A percentile compares a stretch with the other conserved stretches of the same genome.
These are phyloP conservation scores for Lactarius quietus DNA, from an alignment of 768 basidiomycete species.

Conservation along the genomic window DNA sequence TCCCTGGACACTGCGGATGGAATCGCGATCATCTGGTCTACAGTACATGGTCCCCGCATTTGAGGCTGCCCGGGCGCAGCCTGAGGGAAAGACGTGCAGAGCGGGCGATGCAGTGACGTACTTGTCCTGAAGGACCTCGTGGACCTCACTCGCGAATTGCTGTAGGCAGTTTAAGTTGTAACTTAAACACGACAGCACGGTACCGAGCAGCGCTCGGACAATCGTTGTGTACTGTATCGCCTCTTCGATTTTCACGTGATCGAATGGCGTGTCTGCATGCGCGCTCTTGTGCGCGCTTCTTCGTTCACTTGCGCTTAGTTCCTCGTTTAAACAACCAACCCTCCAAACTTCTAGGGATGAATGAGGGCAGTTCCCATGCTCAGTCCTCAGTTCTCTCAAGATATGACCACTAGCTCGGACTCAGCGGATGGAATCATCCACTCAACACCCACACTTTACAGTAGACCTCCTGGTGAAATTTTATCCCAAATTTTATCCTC, in stretches of 20 bases:
- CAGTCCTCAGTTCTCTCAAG: neutral
- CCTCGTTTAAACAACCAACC: too few relatives aligned
- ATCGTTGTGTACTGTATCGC: too few relatives aligned
- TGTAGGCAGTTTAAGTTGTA: too few relatives aligned
- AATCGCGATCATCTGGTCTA: slow-evolving; percentile 46
- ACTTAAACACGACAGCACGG: slow-evolving; percentile 42
- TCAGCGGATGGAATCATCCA: neutral
- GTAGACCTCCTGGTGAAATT: too few relatives aligned
- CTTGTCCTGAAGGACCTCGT: too few relatives aligned
- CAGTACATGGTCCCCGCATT: too few relatives aligned
- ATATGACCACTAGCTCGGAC: neutral
- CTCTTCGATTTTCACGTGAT: slow-evolving; percentile 28
- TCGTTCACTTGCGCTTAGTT: too few relatives aligned
- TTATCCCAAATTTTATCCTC: too few relatives aligned
- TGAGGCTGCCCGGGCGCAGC: slow-evolving; percentile 32
- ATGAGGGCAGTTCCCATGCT: neutral
- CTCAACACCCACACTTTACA: too few relatives aligned
- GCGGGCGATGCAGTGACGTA: slow-evolving; percentile 38
- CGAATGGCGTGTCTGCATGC: neutral
- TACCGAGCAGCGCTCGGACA: slow-evolving; percentile 51
- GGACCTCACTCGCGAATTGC: slow-evolving; percentile 52
- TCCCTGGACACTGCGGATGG: slow-evolving; percentile 66
- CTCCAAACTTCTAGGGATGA: neutral
- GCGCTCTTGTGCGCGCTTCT: neutral
- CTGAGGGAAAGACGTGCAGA: slow-evolving; percentile 29